Base-by-base conservation (phyloP, 2,329 filamentous ascomycete species). In the Fusarium subtropicale region DNA sequence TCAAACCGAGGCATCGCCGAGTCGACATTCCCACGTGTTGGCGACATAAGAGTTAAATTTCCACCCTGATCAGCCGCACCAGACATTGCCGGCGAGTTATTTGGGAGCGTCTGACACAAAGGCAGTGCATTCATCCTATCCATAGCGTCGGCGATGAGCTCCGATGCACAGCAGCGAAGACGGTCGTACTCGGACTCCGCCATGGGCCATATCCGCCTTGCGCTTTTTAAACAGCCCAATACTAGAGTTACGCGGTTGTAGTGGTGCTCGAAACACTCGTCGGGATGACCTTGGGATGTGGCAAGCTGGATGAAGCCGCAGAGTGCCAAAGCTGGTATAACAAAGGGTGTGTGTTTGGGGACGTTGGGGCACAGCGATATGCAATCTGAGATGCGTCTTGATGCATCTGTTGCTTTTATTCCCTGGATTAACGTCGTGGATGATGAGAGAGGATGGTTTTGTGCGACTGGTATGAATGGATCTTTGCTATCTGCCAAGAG, bases 331-430 rank as follows among this genome's bases (percentile, higher is more conserved):
- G 68, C 69, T 5, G 64, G 61, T 2, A 74, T 65, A 18, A 74
- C 50, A 1, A 70, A 74, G 0, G 71, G 71, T 8, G 71, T 67
- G 6, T 74, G 69, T 0, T 74, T 74, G 8, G 65, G 64, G 1
- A 72, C 62, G 2, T 71, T 71, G 0, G 69, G 66, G 0, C 67
- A 71, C 1, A 74, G 54, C 0, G 71, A 71, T 28, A 71, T 68
- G 4, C 56, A 72, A 31, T 74, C 69, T 1, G 69, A 71, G 11
- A 74, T 64, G 5, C 71, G 56, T 10, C 68, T 60, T 1, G 71
- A 72, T 1, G 71, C 71, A 13, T 74, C 71, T 4, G 69, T 71
- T 5, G 71, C 71, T 36, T 74, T 74, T 5, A 74, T 69, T 6
- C 71, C 69, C 12, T 74, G 71, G 0, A 74, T 66, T 0, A 71